These are phyloP conservation scores for Dactylellina drechsleri DNA, from an alignment of 2,329 filamentous ascomycete species.

Conservation along the genomic window DNA sequence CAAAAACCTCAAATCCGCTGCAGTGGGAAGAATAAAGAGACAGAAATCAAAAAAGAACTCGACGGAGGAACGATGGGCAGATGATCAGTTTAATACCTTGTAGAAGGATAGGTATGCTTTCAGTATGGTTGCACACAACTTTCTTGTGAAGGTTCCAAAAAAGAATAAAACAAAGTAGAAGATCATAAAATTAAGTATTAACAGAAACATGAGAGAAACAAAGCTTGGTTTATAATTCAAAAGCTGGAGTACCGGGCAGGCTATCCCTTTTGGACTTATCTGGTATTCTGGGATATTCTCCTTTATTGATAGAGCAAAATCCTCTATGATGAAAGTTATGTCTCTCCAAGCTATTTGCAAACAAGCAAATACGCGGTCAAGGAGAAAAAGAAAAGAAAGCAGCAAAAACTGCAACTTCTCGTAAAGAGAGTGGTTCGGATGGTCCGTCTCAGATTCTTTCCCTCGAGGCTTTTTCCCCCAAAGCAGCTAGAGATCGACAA, in stretches of 20 bases:
- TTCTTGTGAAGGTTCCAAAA: slow-evolving; percentile 11
- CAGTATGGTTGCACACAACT: slow-evolving; percentile 41
- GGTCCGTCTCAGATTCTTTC: slow-evolving; percentile 53
- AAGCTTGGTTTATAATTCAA: slow-evolving; percentile 45
- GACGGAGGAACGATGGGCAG: slow-evolving; percentile 43
- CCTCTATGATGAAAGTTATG: slow-evolving; percentile 29
- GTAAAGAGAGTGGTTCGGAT: slow-evolving; percentile 50
- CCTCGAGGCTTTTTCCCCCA: slow-evolving; percentile 51
- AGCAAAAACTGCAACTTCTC: slow-evolving; percentile 25
- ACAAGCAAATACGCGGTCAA: slow-evolving; percentile 34
- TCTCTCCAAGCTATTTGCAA: slow-evolving; percentile 16
- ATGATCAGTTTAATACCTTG: slow-evolving; percentile 54
- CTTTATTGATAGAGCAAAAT: slow-evolving; percentile 45
- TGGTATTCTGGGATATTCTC: slow-evolving; percentile 41
- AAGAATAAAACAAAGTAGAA: slow-evolving; percentile 21
- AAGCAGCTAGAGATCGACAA: slow-evolving; percentile 52
- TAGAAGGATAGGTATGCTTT: slow-evolving; percentile 48
- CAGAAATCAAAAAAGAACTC: slow-evolving; percentile 37
- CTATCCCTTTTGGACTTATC: slow-evolving; percentile 15
- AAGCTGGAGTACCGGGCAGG: too few relatives aligned
- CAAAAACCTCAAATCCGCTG: neutral
- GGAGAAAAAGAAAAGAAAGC: slow-evolving; percentile 20
- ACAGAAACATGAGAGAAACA: slow-evolving; percentile 25
- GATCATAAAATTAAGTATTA: neutral
- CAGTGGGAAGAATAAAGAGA: neutral